Percentiles rank a stretch among this genome's conserved stretches.
Evolutionary conservation across 345 rosid species (phyloP).

Genomic region (Ailanthus altissimus): DNA sequence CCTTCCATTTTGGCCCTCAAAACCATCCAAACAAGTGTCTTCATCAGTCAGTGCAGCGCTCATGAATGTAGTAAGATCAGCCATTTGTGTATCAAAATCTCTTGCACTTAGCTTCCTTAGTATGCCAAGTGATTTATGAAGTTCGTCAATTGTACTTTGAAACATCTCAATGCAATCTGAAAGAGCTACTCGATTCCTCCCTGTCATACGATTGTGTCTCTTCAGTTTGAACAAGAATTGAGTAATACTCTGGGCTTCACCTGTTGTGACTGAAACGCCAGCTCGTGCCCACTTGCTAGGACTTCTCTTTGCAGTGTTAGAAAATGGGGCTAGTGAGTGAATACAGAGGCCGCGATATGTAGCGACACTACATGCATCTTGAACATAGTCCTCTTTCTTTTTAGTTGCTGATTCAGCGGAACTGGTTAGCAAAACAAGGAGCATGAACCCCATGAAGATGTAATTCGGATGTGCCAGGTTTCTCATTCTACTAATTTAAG

Average conservation of each 20-base stretch:
- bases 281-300: slow-evolving; percentile 86
- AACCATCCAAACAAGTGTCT: slow-evolving; percentile 83
- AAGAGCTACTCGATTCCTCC: slow-evolving; percentile 55
- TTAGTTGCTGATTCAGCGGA: slow-evolving; percentile 20
- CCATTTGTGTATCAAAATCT: slow-evolving; percentile 57
- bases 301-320: slow-evolving; percentile 54
- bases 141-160: slow-evolving; percentile 55
- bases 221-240: slow-evolving; percentile 36
- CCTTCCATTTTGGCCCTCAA: slow-evolving; percentile 36
- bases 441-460: slow-evolving; percentile 20
- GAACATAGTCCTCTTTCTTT: slow-evolving; percentile 36
- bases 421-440: slow-evolving; percentile 33
- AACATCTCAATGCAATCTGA: slow-evolving; percentile 70
- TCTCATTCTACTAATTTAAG: neutral
- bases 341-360: slow-evolving; percentile 62
- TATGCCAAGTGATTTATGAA: slow-evolving; percentile 56
- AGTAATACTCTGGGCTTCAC: slow-evolving; percentile 49
- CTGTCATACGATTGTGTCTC: slow-evolving; percentile 19
- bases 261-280: slow-evolving; percentile 70
- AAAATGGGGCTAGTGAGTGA: slow-evolving; percentile 59
- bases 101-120: slow-evolving; percentile 51
- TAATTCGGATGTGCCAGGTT: slow-evolving; percentile 13
- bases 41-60: slow-evolving; percentile 71
- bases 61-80: slow-evolving; percentile 65
- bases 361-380: slow-evolving; percentile 79